Conservation (phyloP, 2,329 filamentous ascomycete genomes). For the Trichophyton verrucosum region DNA sequence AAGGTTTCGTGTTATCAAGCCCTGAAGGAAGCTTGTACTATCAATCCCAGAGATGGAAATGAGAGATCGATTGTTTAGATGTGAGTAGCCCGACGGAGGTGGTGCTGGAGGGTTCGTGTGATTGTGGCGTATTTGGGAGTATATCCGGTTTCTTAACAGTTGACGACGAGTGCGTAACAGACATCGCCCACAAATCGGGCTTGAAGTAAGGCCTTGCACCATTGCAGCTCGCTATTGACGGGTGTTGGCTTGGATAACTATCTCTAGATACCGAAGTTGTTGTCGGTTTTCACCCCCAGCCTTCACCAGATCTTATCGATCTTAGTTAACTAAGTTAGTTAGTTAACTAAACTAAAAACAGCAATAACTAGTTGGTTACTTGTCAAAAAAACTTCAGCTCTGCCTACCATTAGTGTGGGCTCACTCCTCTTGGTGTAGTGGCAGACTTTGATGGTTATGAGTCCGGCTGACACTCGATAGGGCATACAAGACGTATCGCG, state of each 20-base stretch:
- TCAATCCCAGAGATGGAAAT: slow-evolving; percentile 70
- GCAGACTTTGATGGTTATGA: too few species aligned
- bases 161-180: slow-evolving; percentile 15
- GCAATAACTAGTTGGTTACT: too few species aligned
- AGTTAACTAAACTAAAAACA: too few species aligned
- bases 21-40: slow-evolving; percentile 73
- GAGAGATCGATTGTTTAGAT: slow-evolving; percentile 60
- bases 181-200: slow-evolving; percentile 22
- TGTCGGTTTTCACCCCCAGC: neutral
- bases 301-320: neutral
- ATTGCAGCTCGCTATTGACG: slow-evolving; percentile 17
- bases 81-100: slow-evolving; percentile 36
- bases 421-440: too few species aligned
- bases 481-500: too few species aligned
- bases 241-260: too few species aligned
- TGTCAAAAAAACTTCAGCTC: too few species aligned
- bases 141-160: slow-evolving; percentile 22
- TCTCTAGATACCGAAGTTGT: neutral
- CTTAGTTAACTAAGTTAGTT: too few species aligned
- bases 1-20: slow-evolving; percentile 67
- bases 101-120: slow-evolving; percentile 20
- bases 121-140: neutral
- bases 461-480: too few species aligned
- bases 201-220: slow-evolving; percentile 18
- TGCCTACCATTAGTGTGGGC: too few species aligned